Conservation (phyloP, 1,284 basidiomycete species). For the Apiotrichum montevideense region DNA sequence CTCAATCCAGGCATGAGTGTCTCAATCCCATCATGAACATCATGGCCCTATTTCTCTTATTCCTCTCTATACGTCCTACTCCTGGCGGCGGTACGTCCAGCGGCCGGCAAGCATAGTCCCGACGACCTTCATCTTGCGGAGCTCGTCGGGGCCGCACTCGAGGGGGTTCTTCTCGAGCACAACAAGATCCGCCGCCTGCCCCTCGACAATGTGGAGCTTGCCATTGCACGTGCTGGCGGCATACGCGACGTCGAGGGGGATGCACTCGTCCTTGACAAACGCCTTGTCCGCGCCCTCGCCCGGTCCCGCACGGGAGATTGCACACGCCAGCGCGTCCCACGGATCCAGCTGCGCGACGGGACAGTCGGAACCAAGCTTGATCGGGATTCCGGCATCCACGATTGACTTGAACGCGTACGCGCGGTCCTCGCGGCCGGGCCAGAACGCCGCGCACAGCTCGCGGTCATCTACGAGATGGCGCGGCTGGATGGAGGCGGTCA, state of each 20-base stretch:
- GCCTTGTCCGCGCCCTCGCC: neutral
- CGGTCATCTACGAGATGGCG: constrained; percentile 39
- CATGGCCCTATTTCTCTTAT: neutral
- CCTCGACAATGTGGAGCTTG: neutral
- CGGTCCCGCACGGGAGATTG: constrained; percentile 16
- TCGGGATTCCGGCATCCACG: constrained; percentile 27
- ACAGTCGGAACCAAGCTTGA: constrained; percentile 37
- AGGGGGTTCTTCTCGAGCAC: constrained; percentile 28
- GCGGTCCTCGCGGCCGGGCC: constrained; percentile 31
- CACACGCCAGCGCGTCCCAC: constrained; percentile 38
- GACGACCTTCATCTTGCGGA: constrained; percentile 26
- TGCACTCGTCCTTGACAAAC: constrained; percentile 22
- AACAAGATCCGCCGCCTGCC: constrained; percentile 32
- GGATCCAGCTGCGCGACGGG: constrained; percentile 36
- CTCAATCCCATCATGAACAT: too few species aligned
- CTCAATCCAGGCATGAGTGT: too few species aligned
- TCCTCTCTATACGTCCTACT: neutral
- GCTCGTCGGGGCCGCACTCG: constrained; percentile 20
- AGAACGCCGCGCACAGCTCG: constrained; percentile 31
- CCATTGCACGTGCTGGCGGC: constrained; percentile 15
- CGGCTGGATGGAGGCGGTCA: constrained; percentile 41
- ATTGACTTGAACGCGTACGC: constrained; percentile 33
- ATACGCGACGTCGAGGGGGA: constrained; percentile 22
- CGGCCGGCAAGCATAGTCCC: constrained; percentile 37
- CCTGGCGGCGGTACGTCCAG: constrained; percentile 23